Percentiles rank a stretch among this genome's conserved stretches.
Conservation (phyloP, 1,139 yeast species). For the Schizosaccharomyces versatilis region DNA sequence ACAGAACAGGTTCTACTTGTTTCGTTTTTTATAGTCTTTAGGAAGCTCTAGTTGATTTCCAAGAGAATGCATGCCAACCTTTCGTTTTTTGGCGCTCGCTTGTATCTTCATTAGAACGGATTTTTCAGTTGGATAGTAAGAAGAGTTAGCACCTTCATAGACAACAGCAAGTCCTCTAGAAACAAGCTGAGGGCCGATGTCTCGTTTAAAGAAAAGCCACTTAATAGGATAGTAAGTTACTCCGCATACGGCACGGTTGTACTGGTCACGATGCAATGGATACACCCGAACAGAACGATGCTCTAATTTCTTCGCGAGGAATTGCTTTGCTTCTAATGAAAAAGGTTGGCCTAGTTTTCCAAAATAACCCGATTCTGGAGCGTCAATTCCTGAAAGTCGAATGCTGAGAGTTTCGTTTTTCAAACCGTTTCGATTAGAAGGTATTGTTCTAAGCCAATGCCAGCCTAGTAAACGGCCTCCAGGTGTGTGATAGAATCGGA, state of each 20-base stretch:
- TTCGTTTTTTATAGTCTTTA: constrained; percentile 30
- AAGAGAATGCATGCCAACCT: constrained; percentile 45
- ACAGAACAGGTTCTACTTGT: no score
- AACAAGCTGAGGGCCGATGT: constrained; percentile 74
- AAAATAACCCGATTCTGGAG: constrained; percentile 88
- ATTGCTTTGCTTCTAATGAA: constrained; percentile 59
- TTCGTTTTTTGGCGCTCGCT: constrained; percentile 31
- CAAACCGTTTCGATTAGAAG: constrained; percentile 13
- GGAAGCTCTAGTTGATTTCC: constrained; percentile 45
- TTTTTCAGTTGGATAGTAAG: constrained; percentile 56
- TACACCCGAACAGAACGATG: constrained; percentile 50
- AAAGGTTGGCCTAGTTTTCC: constrained; percentile 85
- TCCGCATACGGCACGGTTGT: constrained; percentile 46
- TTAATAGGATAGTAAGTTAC: constrained; percentile 59
- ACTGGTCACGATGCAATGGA: constrained; percentile 70
- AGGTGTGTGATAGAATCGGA: constrained; percentile 78
- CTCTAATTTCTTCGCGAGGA: constrained; percentile 45
- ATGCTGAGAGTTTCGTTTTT: constrained; percentile 31
- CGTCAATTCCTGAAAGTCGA: constrained; percentile 86
- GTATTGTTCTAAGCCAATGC: constrained; percentile 53
- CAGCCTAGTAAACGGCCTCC: constrained; percentile 78
- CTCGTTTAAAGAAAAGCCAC: constrained; percentile 42
- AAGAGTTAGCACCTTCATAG: constrained; percentile 73
- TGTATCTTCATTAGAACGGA: constrained; percentile 36
- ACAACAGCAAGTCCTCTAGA: constrained; percentile 65